Evolutionary conservation across 2,329 filamentous ascomycete species (phyloP).

Genomic region (Cryphonectria radicalis): DNA sequence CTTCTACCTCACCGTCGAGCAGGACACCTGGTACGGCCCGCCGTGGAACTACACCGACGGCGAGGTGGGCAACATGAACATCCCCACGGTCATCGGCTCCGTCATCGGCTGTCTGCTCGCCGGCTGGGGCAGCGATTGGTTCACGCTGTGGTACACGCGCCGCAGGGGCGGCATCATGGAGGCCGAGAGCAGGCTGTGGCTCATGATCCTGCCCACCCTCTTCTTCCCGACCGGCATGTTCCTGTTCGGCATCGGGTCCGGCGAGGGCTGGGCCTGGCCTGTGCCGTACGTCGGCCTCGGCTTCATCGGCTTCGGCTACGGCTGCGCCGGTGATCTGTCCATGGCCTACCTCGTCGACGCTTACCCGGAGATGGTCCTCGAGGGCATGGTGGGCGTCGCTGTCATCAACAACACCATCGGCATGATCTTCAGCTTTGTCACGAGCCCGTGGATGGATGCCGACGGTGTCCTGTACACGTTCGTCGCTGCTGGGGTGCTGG

Average conservation of each 20-base stretch:
- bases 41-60: slow-evolving; percentile 40
- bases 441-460: slow-evolving; percentile 28
- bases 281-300: slow-evolving; percentile 53
- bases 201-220: slow-evolving; percentile 41
- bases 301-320: slow-evolving; percentile 48
- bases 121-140: slow-evolving; percentile 39
- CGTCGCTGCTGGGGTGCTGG: slow-evolving; percentile 52
- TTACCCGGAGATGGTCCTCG: slow-evolving; percentile 52
- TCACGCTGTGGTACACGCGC: slow-evolving; percentile 38
- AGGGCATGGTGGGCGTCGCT: slow-evolving; percentile 55
- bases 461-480: slow-evolving; percentile 24
- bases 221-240: slow-evolving; percentile 50
- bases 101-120: slow-evolving; percentile 34
- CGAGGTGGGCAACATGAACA: slow-evolving; percentile 36
- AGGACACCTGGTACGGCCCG: slow-evolving; percentile 47
- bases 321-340: slow-evolving; percentile 47
- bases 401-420: slow-evolving; percentile 35
- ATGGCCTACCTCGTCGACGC: slow-evolving; percentile 53
- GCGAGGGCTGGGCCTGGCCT: slow-evolving; percentile 46
- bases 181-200: slow-evolving; percentile 38
- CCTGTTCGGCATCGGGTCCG: slow-evolving; percentile 56
- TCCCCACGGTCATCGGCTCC: slow-evolving; percentile 38
- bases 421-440: slow-evolving; percentile 28
- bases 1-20: slow-evolving; percentile 57
- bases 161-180: slow-evolving; percentile 40